Evolutionary conservation across 495 filamentous ascomycete genomes (phyloP).

Genomic region (Neurospora sp.): DNA sequence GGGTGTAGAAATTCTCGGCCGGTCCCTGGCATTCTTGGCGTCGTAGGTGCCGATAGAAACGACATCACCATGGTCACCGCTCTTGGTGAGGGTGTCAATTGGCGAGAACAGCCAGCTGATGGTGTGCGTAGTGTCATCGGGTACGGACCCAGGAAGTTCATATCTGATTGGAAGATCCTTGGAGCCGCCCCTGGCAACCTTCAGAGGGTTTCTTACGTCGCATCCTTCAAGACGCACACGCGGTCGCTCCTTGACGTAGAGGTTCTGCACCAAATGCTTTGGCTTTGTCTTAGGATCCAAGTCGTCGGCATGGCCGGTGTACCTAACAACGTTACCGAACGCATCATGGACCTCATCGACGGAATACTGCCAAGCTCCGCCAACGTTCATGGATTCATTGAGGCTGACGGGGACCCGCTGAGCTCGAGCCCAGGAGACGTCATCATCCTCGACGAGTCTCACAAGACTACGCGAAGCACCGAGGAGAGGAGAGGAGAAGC

Average conservation of each 20-base stretch:
- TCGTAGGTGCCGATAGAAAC: conserved; percentile 42
- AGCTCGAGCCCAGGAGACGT: conserved; percentile 69
- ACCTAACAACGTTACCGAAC: conserved; percentile 77
- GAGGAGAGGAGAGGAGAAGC: conserved; percentile 64
- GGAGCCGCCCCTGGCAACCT: conserved; percentile 62
- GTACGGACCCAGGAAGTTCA: conserved; percentile 45
- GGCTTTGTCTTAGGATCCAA: conserved; percentile 47
- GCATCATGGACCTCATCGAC: conserved; percentile 89
- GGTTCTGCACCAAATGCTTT: conserved; percentile 59
- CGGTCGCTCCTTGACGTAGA: conserved; percentile 82
- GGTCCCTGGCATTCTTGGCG: conserved; percentile 39
- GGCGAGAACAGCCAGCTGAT: conserved; percentile 62
- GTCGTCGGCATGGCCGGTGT: conserved; percentile 56
- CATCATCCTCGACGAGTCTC: conserved; percentile 45
- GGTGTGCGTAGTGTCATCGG: conserved; percentile 45
- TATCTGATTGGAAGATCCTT: conserved; percentile 65
- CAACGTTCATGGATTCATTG: conserved; percentile 71
- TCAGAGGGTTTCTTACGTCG: conserved; percentile 67
- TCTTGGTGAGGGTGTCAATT: conserved; percentile 50
- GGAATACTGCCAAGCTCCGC: conserved; percentile 77
- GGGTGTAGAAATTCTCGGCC: conserved; percentile 54
- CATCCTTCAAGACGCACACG: conserved; percentile 59
- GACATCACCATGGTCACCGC: conserved; percentile 50
- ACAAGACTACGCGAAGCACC: conserved; percentile 43
- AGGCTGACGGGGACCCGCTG: conserved; percentile 67